Evolutionary conservation across 1,284 basidiomycete genomes (phyloP), one percentile per base, ranked within the genome.

Genomic region (Marasmius tenuissimus): DNA sequence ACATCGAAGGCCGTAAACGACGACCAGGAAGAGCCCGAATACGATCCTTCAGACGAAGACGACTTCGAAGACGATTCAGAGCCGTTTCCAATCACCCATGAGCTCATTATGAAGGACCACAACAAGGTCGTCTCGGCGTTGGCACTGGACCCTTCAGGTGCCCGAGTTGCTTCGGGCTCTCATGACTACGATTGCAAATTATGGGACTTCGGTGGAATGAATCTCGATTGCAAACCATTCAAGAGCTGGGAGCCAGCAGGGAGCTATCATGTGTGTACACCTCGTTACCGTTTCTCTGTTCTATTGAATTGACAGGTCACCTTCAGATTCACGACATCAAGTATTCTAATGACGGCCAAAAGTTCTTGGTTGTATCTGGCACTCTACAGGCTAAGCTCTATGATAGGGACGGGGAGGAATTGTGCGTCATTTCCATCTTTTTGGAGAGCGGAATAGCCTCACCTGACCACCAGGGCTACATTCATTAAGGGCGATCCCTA

Each of bases 151-250:
- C 89, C 94, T 0, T 93, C 96, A 12, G 97, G 97, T 53, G 94
- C 96, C 3, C 88, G 97, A 35, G 79, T 99, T 35, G 80, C 93
- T 6, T 93, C 94, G 1, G 97, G 97, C 10, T 93, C 92, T 16
- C 92, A 98, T 75, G 97, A 99, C 76, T 98, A 98, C 72, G 94
- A 97, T 75, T 91, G 93, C 76, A 98, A 98, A 76, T 76, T 99
- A 58, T 99, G 96, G 96, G 97, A 99, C 76, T 99, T 99, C 77
- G 97, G 97, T 69, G 97, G 97, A 7, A 99, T 99, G 97, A 92
- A 93, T 69, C 79, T 83, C 65, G 84, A 92, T 69, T 85, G 87
- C 74, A 92, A 93, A 72, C 96, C 97, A 14, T 99, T 99, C 85
- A 93, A 95, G 77, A 92, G 86, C 65, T 98, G 93, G 85, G 96